phyloP scores from a whole-genome alignment of 139 green algal genomes.

The Yamagishiella unicocca region DNA sequence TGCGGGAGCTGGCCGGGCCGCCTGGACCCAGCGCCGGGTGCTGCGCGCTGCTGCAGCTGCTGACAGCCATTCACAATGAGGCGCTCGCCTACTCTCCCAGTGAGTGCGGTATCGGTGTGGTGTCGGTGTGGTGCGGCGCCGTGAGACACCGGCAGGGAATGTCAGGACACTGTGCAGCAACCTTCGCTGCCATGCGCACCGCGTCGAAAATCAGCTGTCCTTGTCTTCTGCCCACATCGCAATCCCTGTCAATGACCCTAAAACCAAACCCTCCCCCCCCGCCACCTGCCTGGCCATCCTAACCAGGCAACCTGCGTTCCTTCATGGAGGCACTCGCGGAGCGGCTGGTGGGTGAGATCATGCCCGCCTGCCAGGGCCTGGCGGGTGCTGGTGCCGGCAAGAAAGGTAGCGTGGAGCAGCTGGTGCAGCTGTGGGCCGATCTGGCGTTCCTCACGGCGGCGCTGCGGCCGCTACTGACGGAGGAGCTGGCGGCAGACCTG shows the following conservation, averaged over 20 bases:
- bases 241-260: too few species aligned
- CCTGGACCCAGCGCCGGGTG: constrained; percentile 26
- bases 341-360: constrained; percentile 23
- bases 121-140: too few species aligned
- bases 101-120: background rate
- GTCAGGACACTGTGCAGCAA: too few species aligned
- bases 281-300: background rate
- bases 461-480: constrained; percentile 37
- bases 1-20: background rate
- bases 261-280: background rate
- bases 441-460: background rate
- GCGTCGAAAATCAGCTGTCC: too few species aligned
- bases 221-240: too few species aligned
- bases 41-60: constrained; percentile 18
- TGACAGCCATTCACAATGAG: constrained; percentile 45
- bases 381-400: background rate
- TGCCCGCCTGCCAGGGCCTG: background rate
- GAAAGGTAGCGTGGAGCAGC: background rate
- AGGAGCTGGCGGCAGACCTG: background rate
- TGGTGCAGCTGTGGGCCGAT: constrained; percentile 34
- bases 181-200: too few species aligned
- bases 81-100: constrained; percentile 39
- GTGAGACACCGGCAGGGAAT: too few species aligned
- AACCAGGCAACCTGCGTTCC: constrained; percentile 40
- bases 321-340: constrained; percentile 51